Evolutionary conservation across 1,139 yeast species (phyloP).

Genomic region (Hansenula anomala): DNA sequence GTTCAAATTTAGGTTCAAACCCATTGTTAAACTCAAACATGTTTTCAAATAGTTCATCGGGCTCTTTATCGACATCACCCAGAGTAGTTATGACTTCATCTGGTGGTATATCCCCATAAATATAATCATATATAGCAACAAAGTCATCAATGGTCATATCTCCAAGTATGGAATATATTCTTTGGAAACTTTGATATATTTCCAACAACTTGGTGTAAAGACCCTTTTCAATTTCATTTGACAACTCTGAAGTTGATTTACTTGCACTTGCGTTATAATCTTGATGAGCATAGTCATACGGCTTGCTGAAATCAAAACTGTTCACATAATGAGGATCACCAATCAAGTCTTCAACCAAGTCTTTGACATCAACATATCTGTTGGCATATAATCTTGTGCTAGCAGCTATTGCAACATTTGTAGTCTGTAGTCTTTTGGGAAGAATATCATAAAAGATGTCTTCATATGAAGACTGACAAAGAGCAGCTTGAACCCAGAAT

Average conservation of each 20-base stretch:
- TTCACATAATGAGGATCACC: conserved; percentile 6
- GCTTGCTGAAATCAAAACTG: conserved; percentile 4
- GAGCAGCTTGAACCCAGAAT: not conserved
- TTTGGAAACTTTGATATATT: conserved; percentile 4
- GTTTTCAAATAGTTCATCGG: not conserved
- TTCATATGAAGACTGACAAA: not conserved
- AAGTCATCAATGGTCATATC: conserved; percentile 5
- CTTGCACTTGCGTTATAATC: conserved; percentile 4
- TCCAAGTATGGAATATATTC: conserved; percentile 4
- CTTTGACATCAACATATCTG: conserved; percentile 3
- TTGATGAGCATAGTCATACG: conserved; percentile 3
- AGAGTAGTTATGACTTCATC: not conserved
- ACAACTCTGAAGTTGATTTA: not conserved
- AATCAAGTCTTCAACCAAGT: conserved; percentile 2
- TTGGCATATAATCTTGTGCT: conserved; percentile 5
- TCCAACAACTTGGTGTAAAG: conserved; percentile 4
- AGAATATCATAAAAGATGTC: conserved; percentile 2
- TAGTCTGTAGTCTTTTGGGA: conserved; percentile 1
- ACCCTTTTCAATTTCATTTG: conserved; percentile 4
- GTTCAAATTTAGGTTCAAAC: not conserved
- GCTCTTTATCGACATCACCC: not conserved
- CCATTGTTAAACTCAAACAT: conserved; percentile 1
- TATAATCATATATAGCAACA: conserved; percentile 7
- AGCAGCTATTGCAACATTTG: not conserved
- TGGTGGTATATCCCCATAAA: conserved; percentile 4